Conservation (phyloP, 352 stramenopile genomes). For the Phytopythium sindhum region DNA sequence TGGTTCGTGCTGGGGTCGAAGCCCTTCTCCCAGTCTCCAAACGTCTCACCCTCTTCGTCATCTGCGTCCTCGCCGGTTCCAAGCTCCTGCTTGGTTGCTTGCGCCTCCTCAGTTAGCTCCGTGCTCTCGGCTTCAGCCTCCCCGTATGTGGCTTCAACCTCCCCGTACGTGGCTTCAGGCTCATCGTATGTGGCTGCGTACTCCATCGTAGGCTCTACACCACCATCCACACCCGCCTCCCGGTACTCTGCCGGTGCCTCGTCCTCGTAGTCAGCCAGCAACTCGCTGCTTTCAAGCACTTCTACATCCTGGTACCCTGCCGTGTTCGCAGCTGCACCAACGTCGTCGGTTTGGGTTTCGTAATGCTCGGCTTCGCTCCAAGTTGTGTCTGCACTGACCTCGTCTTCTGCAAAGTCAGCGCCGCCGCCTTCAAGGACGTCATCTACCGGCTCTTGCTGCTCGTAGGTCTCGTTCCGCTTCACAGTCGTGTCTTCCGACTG, state of each 20-base stretch:
- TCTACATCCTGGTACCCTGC: background rate
- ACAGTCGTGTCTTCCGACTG: background rate
- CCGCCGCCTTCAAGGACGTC: background rate
- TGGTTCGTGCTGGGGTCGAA: slow-evolving; percentile 80
- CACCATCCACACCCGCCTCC: background rate
- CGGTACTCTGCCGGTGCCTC: background rate
- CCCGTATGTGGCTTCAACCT: slow-evolving; percentile 9
- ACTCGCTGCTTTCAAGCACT: background rate
- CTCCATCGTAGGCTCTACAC: background rate
- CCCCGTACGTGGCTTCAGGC: background rate
- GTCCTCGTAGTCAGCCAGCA: background rate
- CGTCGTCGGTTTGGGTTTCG: background rate
- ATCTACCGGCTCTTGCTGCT: background rate
- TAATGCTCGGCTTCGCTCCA: background rate
- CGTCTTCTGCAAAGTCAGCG: slow-evolving; percentile 1
- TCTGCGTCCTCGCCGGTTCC: slow-evolving; percentile 50
- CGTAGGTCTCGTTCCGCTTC: background rate
- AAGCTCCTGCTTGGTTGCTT: slow-evolving; percentile 17
- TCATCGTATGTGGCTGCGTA: background rate
- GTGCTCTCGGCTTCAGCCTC: slow-evolving; percentile 6
- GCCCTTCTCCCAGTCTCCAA: slow-evolving; percentile 84
- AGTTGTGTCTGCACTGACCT: background rate
- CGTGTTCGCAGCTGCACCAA: background rate
- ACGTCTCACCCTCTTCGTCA: slow-evolving; percentile 73
- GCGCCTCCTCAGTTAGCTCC: background rate